Evolutionary conservation across 495 filamentous ascomycete species (phyloP).

Genomic region (Xylaria acuta): DNA sequence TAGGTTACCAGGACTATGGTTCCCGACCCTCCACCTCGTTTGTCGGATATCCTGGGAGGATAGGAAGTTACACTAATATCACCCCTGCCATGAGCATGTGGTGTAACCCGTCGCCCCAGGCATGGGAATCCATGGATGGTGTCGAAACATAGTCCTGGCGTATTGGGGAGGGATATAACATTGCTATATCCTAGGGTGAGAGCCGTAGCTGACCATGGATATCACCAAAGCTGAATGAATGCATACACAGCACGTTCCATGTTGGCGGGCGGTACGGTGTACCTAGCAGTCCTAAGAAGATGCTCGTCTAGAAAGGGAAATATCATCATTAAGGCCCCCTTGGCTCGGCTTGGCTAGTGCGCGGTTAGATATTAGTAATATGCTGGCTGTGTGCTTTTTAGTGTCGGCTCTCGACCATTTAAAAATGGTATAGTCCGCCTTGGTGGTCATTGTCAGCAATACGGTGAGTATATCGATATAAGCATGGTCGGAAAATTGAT

Average conservation of each 20-base stretch:
- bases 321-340: slow-evolving; percentile 1
- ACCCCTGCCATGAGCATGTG: slow-evolving; percentile 13
- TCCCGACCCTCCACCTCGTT: slow-evolving; percentile 27
- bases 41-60: slow-evolving; percentile 26
- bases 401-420: background rate
- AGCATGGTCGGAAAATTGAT: background rate
- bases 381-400: background rate
- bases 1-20: slow-evolving; percentile 30
- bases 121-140: slow-evolving; percentile 17
- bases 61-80: slow-evolving; percentile 12
- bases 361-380: background rate
- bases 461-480: slow-evolving; percentile 8
- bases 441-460: background rate
- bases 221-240: slow-evolving; percentile 7
- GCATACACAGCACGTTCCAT: background rate
- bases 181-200: slow-evolving; percentile 17
- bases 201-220: slow-evolving; percentile 12
- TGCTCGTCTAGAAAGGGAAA: slow-evolving; percentile 6
- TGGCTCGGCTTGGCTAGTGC: slow-evolving; percentile 10
- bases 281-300: background rate
- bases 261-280: background rate
- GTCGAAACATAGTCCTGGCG: slow-evolving; percentile 23
- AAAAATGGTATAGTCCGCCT: background rate
- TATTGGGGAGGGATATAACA: slow-evolving; percentile 11
- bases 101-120: slow-evolving; percentile 5